Conservation (phyloP, 2,329 filamentous ascomycete species). For the Plenodomus biglobosus region DNA sequence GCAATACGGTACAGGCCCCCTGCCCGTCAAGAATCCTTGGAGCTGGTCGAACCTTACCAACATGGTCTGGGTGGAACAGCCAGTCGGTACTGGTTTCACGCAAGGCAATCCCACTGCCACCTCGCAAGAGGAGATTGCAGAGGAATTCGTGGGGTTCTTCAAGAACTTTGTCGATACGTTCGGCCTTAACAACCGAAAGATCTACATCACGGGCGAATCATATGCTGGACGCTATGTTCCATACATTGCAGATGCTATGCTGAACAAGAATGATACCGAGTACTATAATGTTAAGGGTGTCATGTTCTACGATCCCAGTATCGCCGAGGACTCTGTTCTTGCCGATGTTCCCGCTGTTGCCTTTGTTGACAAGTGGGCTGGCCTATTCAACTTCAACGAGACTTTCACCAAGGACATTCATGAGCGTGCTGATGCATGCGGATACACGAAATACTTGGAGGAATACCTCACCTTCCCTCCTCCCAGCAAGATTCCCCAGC, state of each 20-base stretch:
- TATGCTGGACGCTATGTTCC: constrained; percentile 67
- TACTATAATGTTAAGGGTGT: constrained; percentile 70
- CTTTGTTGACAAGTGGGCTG: constrained; percentile 63
- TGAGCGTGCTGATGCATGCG: constrained; percentile 58
- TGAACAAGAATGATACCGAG: constrained; percentile 65
- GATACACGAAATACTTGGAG: constrained; percentile 62
- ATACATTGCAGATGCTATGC: constrained; percentile 72
- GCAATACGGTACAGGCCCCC: constrained; percentile 46
- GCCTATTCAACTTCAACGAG: constrained; percentile 66
- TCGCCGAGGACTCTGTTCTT: constrained; percentile 57
- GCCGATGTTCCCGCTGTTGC: constrained; percentile 57
- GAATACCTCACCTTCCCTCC: constrained; percentile 71
- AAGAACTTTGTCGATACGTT: constrained; percentile 76
- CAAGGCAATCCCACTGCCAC: constrained; percentile 65
- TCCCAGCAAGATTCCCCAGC: constrained; percentile 58
- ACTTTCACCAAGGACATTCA: constrained; percentile 58
- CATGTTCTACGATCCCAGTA: constrained; percentile 71
- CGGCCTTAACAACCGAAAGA: constrained; percentile 63
- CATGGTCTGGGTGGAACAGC: constrained; percentile 74
- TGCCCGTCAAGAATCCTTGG: constrained; percentile 49
- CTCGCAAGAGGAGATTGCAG: constrained; percentile 66
- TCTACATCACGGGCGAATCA: constrained; percentile 73
- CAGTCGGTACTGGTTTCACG: constrained; percentile 68
- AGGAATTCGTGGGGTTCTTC: constrained; percentile 77
- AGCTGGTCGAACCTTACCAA: constrained; percentile 63